Conservation (phyloP, 192 early-diverging fungal species). For the Coemansia javaensis region DNA sequence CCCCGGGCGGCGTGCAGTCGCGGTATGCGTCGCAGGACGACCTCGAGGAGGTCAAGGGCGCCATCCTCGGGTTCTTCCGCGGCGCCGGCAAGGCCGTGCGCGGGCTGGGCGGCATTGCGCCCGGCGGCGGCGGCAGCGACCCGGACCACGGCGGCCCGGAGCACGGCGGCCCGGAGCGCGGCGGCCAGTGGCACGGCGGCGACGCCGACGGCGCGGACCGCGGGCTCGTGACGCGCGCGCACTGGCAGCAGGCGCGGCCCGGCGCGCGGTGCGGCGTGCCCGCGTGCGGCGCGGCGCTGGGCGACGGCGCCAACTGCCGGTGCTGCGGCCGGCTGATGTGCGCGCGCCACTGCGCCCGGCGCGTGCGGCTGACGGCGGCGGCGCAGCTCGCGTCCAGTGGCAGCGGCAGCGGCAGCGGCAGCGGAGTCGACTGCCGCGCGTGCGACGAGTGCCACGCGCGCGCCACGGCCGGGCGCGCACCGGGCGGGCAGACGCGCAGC, state of each 20-base stretch:
- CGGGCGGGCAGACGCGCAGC: conserved; percentile 48
- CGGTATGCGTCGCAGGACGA: conserved; percentile 30
- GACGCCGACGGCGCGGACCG: conserved; percentile 22
- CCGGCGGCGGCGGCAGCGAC: not conserved
- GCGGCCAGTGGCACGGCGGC: conserved; percentile 4
- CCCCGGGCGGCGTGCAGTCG: not conserved
- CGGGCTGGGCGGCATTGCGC: conserved; percentile 11
- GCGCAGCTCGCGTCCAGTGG: conserved; percentile 63
- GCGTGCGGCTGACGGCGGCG: conserved; percentile 55
- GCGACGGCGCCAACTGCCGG: conserved; percentile 9
- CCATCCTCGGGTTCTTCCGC: conserved; percentile 45
- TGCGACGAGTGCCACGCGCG: conserved; percentile 56
- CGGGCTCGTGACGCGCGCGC: conserved; percentile 18
- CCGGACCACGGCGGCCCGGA: not conserved
- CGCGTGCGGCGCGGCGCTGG: conserved; percentile 11
- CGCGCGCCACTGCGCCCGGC: conserved; percentile 53
- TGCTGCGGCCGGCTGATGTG: conserved; percentile 66
- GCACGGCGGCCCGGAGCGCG: not conserved
- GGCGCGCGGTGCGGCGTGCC: conserved; percentile 21
- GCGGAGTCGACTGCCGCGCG: conserved; percentile 57
- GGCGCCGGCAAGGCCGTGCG: conserved; percentile 25
- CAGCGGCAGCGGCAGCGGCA: too few relatives aligned
- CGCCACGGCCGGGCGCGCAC: conserved; percentile 38
- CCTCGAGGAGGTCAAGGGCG: conserved; percentile 22
- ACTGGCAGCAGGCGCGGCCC: conserved; percentile 23